phyloP scores from a whole-genome alignment of 148 eudicot genomes.

The Silene uniflora region DNA sequence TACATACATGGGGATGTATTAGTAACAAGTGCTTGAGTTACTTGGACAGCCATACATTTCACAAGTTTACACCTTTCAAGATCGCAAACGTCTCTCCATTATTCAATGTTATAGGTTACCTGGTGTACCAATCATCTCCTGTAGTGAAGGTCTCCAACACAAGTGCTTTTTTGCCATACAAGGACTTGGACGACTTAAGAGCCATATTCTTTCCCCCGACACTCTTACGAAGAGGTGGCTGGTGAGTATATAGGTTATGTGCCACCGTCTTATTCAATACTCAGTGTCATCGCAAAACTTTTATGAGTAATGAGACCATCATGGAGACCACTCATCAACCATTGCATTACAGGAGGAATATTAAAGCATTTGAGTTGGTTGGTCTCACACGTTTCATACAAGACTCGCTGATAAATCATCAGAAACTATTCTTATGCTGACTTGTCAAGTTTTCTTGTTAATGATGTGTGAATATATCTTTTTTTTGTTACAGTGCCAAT shows the following conservation, averaged over 20 bases:
- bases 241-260: too few relatives aligned
- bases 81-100: constrained; percentile 29
- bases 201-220: constrained; percentile 36
- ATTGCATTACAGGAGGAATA: too few relatives aligned
- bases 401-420: too few relatives aligned
- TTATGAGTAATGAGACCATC: too few relatives aligned
- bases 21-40: too few relatives aligned
- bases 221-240: constrained; percentile 63
- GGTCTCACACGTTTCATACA: background rate
- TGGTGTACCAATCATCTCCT: constrained; percentile 27
- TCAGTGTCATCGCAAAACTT: background rate
- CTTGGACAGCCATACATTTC: constrained; percentile 20
- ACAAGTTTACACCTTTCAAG: constrained; percentile 37
- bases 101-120: constrained; percentile 26
- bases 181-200: constrained; percentile 35
- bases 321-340: too few relatives aligned
- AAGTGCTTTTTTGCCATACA: constrained; percentile 43
- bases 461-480: constrained; percentile 4
- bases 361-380: too few relatives aligned
- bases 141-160: constrained; percentile 29
- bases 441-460: background rate
- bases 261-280: too few relatives aligned
- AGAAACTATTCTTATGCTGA: too few relatives aligned
- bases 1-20: constrained; percentile 38
- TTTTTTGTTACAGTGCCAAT: constrained; percentile 53